These are phyloP conservation scores for Yarrowia hollandica DNA, from an alignment of 805 yeast species.

Conservation along the genomic window DNA sequence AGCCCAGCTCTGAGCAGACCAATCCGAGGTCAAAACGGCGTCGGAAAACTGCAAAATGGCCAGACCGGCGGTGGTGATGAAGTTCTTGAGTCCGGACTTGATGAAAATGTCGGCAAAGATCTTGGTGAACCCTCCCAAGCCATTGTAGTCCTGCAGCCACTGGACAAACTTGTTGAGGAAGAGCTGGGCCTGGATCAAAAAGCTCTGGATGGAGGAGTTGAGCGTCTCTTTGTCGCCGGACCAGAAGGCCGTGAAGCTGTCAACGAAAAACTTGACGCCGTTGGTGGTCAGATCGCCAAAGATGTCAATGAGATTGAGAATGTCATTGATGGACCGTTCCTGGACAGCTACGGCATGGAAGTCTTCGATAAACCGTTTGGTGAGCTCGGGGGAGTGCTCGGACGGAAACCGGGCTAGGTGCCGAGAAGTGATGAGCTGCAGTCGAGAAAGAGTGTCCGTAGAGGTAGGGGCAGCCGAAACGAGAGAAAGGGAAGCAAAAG, in stretches of 20 bases:
- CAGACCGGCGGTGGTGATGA: background rate
- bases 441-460: background rate
- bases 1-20: constrained; percentile 7
- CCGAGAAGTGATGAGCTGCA: background rate
- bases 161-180: background rate
- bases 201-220: background rate
- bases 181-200: constrained; percentile 7
- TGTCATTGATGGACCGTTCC: background rate
- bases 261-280: background rate
- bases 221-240: background rate
- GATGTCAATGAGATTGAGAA: background rate
- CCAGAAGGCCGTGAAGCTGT: background rate
- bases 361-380: constrained; percentile 1
- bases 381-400: background rate
- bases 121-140: constrained; percentile 9
- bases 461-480: constrained; percentile 3
- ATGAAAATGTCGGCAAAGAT: background rate
- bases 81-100: background rate
- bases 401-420: background rate
- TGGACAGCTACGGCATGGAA: constrained; percentile 3
- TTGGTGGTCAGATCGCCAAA: background rate
- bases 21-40: background rate
- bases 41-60: background rate
- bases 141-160: constrained; percentile 4
- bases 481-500: background rate